Conservation (phyloP, 257 asterid genomes). For the Vinca minor region DNA sequence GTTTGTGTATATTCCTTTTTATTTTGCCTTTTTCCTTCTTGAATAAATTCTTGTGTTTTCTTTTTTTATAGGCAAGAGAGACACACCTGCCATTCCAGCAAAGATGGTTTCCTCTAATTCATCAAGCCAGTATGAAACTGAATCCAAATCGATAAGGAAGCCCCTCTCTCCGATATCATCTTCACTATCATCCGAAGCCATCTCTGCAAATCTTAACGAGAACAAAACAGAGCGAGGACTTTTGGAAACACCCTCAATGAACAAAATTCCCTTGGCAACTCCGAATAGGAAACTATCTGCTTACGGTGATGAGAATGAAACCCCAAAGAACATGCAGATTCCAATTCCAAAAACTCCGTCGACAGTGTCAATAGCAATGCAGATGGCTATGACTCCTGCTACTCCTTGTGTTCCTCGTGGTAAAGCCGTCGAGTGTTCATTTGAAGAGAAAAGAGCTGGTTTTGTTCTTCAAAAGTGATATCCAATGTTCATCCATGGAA, state of each 20-base stretch:
- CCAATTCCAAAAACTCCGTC: slow-evolving; percentile 34
- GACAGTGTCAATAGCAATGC: slow-evolving; percentile 26
- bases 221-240: slow-evolving; percentile 20
- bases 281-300: slow-evolving; percentile 21
- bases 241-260: slow-evolving; percentile 15
- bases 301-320: slow-evolving; percentile 19
- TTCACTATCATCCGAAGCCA: slow-evolving; percentile 34
- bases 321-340: slow-evolving; percentile 27
- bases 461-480: slow-evolving; percentile 23
- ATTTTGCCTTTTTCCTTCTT: neutral
- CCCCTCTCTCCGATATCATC: slow-evolving; percentile 64
- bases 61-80: slow-evolving; percentile 31
- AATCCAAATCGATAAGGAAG: slow-evolving; percentile 32
- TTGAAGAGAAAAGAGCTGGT: slow-evolving; percentile 72
- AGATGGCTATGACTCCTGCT: slow-evolving; percentile 31
- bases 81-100: slow-evolving; percentile 15
- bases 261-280: slow-evolving; percentile 20
- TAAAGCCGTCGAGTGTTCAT: slow-evolving; percentile 34
- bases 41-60: neutral
- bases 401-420: slow-evolving; percentile 11
- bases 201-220: slow-evolving; percentile 31
- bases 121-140: slow-evolving; percentile 19
- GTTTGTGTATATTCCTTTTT: too few species aligned
- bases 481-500: slow-evolving; percentile 15
- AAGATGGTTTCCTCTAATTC: slow-evolving; percentile 19